These are phyloP conservation scores for Amyloporia xantha DNA, from an alignment of 768 basidiomycete species.

Conservation along the genomic window DNA sequence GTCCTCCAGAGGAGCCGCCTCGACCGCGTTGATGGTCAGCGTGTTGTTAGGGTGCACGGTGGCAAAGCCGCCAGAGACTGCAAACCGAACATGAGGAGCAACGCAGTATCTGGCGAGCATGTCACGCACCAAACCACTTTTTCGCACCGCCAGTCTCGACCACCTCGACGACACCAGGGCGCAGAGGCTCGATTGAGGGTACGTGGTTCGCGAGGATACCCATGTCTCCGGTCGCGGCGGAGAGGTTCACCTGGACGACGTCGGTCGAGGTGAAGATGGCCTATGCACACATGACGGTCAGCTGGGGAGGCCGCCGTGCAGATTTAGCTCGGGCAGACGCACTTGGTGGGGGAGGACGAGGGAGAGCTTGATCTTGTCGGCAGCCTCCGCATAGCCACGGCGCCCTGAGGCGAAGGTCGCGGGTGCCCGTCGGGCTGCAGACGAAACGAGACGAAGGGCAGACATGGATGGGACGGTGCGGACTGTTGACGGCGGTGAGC, in stretches of 20 bases:
- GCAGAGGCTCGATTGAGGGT: conserved; percentile 91
- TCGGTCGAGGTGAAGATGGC: conserved; percentile 86
- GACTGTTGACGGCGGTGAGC: conserved; percentile 13
- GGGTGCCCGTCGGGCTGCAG: conserved; percentile 55
- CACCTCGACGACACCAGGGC: conserved; percentile 92
- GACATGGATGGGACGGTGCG: conserved; percentile 42
- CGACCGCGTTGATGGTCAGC: conserved; percentile 94
- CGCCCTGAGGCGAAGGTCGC: conserved; percentile 44
- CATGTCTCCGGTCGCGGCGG: conserved; percentile 96
- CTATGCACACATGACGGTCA: too few relatives aligned
- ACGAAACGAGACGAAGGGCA: conserved; percentile 63
- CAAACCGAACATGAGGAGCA: neutral
- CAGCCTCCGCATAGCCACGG: conserved; percentile 89
- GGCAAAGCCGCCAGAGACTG: conserved; percentile 95
- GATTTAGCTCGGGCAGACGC: too few relatives aligned
- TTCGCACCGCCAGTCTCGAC: conserved; percentile 76
- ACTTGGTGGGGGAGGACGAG: conserved; percentile 96
- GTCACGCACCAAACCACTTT: conserved; percentile 90
- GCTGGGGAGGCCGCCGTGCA: too few relatives aligned
- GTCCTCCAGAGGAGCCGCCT: conserved; percentile 86
- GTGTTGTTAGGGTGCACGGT: conserved; percentile 97
- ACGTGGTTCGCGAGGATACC: conserved; percentile 99
- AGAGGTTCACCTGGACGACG: conserved; percentile 92
- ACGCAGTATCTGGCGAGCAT: neutral
- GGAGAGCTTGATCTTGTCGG: conserved; percentile 88